Evolutionary conservation across 306 rosid genomes (phyloP).

Genomic region (Vicia faba): DNA sequence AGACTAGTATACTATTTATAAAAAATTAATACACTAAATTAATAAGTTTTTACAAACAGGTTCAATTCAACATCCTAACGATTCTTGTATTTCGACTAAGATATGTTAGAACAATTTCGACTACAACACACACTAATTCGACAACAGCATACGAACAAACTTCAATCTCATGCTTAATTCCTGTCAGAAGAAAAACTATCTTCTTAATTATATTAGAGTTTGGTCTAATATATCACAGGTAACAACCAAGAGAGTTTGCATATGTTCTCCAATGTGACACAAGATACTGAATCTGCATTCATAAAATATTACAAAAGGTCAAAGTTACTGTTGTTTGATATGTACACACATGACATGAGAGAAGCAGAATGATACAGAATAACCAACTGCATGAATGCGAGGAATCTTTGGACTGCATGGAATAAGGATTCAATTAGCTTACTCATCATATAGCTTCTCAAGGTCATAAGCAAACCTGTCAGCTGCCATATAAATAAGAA

Average conservation of each 20-base stretch:
- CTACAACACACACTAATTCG: no score
- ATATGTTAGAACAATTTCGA: no score
- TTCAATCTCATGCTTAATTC: no score
- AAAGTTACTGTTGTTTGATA: constrained; percentile 2
- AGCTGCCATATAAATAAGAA: not conserved
- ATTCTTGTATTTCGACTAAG: no score
- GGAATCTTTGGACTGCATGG: not conserved
- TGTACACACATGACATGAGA: constrained; percentile 3
- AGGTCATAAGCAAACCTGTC: constrained; percentile 70
- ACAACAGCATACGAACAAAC: no score
- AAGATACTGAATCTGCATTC: constrained; percentile 68
- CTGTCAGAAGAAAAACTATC: no score
- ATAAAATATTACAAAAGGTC: constrained; percentile 37
- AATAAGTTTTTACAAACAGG: no score
- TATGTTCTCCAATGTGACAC: constrained; percentile 79
- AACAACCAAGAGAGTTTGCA: constrained; percentile 67
- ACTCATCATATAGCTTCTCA: constrained; percentile 62
- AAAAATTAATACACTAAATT: no score
- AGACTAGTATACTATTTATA: no score
- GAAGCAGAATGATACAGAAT: not conserved
- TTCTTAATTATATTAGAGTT: no score
- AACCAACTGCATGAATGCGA: not conserved
- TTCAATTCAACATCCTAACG: no score
- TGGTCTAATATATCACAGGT: not conserved
- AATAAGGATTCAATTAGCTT: constrained; percentile 17